A percentile compares a stretch with the other conserved stretches of the same genome.
These are phyloP conservation scores for Allium sativum DNA, from an alignment of 106 monocot species.

Conservation along the genomic window DNA sequence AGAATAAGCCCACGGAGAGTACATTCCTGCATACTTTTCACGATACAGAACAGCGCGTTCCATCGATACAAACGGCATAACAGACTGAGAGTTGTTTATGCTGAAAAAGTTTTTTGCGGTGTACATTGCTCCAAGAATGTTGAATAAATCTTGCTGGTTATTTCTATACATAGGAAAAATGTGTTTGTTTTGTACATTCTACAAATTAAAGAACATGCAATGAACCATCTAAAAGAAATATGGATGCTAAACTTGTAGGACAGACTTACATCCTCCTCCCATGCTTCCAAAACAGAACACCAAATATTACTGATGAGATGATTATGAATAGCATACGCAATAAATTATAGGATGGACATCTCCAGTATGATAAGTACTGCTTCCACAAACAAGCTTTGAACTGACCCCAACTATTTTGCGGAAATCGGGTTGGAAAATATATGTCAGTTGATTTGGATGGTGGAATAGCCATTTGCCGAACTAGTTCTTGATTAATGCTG, in stretches of 20 bases:
- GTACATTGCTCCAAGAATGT: conserved; percentile 51
- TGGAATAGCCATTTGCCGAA: conserved; percentile 34
- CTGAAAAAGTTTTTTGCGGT: conserved; percentile 14
- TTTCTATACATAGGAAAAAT: conserved; percentile 10
- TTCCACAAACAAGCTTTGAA: conserved; percentile 84
- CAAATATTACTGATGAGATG: conserved; percentile 15
- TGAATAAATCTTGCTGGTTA: conserved; percentile 53
- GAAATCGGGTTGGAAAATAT: conserved; percentile 44
- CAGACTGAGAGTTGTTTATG: conserved; percentile 27
- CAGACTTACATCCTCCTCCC: conserved; percentile 42
- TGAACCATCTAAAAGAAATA: neutral
- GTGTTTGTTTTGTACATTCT: no score
- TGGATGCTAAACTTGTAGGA: neutral
- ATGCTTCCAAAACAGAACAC: conserved; percentile 34
- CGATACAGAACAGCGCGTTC: conserved; percentile 52
- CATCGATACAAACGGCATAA: conserved; percentile 29
- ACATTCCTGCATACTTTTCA: conserved; percentile 74
- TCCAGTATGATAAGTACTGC: conserved; percentile 72
- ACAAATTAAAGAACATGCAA: no score
- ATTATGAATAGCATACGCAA: conserved; percentile 26
- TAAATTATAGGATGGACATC: conserved; percentile 65
- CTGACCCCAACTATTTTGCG: conserved; percentile 51
- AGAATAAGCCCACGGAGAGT: conserved; percentile 59
- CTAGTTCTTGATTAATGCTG: conserved; percentile 50
- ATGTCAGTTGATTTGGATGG: conserved; percentile 41